Conservation (phyloP, 805 yeast genomes). For the Barnettozyma salicaria region DNA sequence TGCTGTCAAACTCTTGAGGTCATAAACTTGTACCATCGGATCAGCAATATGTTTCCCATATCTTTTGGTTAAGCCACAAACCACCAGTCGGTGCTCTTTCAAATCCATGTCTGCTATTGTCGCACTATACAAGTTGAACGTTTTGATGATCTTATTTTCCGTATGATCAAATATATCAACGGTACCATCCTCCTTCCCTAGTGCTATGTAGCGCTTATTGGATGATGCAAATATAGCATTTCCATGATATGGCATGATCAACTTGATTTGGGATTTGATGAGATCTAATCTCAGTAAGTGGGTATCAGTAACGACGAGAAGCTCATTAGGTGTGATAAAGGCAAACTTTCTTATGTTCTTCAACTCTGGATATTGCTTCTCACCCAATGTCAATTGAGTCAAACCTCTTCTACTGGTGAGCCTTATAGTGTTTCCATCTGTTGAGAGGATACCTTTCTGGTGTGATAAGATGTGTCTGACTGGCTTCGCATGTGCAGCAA, state of each 20-base stretch:
- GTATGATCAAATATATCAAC: conserved; percentile 60
- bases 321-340: conserved; percentile 34
- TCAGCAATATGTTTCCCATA: conserved; percentile 57
- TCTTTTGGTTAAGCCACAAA: conserved; percentile 75
- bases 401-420: conserved; percentile 56
- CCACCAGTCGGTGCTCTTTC: conserved; percentile 59
- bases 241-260: conserved; percentile 36
- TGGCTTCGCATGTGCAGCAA: conserved; percentile 43
- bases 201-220: conserved; percentile 45
- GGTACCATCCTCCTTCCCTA: conserved; percentile 55
- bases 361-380: conserved; percentile 28
- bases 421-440: conserved; percentile 46
- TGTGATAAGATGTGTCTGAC: conserved; percentile 49
- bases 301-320: conserved; percentile 39
- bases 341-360: conserved; percentile 29
- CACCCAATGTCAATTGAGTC: conserved; percentile 29
- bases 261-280: conserved; percentile 31
- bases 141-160: conserved; percentile 40
- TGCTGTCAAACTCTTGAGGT: conserved; percentile 63
- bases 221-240: conserved; percentile 44
- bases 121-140: conserved; percentile 56
- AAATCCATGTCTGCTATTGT: conserved; percentile 59
- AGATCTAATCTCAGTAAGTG: conserved; percentile 40
- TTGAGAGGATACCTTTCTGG: conserved; percentile 51
- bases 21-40: conserved; percentile 79